A percentile compares a stretch with the other conserved stretches of the same genome.
These are phyloP conservation scores for Cyberlindnera sargentensis DNA, from an alignment of 805 yeast genomes.

Conservation along the genomic window DNA sequence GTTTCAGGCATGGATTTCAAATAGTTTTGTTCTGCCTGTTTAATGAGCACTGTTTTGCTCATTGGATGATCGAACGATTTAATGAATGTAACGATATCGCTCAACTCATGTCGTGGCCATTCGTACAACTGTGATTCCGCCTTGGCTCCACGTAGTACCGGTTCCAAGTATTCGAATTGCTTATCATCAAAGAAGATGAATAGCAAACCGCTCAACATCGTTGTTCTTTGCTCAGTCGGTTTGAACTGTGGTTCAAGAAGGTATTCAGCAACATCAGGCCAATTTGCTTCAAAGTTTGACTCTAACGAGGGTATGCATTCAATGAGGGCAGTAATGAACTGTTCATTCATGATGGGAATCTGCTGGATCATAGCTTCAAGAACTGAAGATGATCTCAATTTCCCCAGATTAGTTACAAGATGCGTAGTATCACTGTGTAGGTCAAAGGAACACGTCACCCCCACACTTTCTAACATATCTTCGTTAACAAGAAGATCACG, in stretches of 20 bases:
- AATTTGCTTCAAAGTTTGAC: slow-evolving; percentile 13
- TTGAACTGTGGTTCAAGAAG: slow-evolving; percentile 19
- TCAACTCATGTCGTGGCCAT: neutral
- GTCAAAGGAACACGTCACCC: slow-evolving; percentile 6
- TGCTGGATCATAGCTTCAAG: slow-evolving; percentile 26
- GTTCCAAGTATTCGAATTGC: slow-evolving; percentile 18
- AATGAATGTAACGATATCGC: neutral
- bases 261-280: slow-evolving; percentile 22
- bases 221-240: slow-evolving; percentile 18
- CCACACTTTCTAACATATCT: neutral
- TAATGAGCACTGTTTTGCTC: neutral
- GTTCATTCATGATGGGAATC: slow-evolving; percentile 25
- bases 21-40: neutral
- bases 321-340: slow-evolving; percentile 17
- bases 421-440: slow-evolving; percentile 13
- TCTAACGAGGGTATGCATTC: slow-evolving; percentile 9
- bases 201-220: slow-evolving; percentile 17
- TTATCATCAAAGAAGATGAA: slow-evolving; percentile 22
- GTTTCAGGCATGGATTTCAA: neutral
- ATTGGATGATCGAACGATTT: slow-evolving; percentile 1
- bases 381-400: slow-evolving; percentile 4
- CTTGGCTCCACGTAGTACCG: slow-evolving; percentile 18
- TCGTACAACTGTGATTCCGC: neutral
- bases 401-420: slow-evolving; percentile 10
- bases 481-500: neutral